Evolutionary conservation across 306 rosid species (phyloP).

Genomic region (Quercus berberidifolia): DNA sequence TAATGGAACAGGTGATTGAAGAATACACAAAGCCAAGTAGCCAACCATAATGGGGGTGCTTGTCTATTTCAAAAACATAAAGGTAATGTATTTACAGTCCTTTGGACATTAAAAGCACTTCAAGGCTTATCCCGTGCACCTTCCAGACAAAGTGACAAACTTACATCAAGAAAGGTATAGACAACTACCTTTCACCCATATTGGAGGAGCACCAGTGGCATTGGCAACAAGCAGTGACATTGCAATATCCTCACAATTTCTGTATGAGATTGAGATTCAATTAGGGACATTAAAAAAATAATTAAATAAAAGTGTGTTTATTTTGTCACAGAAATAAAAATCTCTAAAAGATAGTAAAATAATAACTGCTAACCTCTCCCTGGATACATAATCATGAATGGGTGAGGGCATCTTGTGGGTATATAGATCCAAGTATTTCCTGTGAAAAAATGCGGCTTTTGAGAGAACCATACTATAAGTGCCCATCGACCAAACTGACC

Average conservation of each 20-base stretch:
- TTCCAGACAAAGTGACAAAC: background rate
- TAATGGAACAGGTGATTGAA: background rate
- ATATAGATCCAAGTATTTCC: conserved; percentile 52
- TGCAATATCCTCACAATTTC: conserved; percentile 61
- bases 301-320: background rate
- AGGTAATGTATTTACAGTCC: background rate
- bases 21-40: background rate
- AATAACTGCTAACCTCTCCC: conserved; percentile 35
- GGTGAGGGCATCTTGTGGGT: conserved; percentile 35
- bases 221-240: conserved; percentile 58
- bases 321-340: background rate
- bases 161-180: background rate
- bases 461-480: conserved; percentile 60
- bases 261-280: conserved; percentile 18
- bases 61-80: background rate
- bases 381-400: conserved; percentile 41
- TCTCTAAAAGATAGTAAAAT: background rate
- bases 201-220: conserved; percentile 49
- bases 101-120: background rate
- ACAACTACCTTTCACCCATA: conserved; percentile 57
- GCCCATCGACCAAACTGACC: conserved; percentile 71
- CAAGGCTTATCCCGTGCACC: background rate
- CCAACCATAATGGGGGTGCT: background rate
- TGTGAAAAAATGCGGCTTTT: conserved; percentile 64
- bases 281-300: background rate